Conservation (phyloP, 768 basidiomycete genomes). For the Mycena sanguinolenta region DNA sequence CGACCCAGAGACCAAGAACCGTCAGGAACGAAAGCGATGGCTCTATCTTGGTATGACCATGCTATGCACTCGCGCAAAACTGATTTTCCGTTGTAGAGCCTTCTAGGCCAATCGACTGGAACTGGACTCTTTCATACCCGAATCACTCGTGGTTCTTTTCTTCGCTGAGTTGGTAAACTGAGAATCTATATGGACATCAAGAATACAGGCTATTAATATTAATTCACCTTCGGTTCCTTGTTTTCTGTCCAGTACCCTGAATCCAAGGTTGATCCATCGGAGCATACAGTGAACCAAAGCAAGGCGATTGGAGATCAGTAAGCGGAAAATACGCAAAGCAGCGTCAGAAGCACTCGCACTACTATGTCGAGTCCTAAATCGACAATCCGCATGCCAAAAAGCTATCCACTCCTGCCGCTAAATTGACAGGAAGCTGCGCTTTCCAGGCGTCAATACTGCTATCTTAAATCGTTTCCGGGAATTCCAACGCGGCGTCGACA, state of each 20-base stretch:
- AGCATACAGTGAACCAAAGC: too few relatives aligned
- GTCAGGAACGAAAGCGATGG: background rate
- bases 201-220: too few relatives aligned
- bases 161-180: too few relatives aligned
- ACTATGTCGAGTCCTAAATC: background rate
- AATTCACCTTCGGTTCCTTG: too few relatives aligned
- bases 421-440: background rate
- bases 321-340: background rate
- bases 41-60: background rate
- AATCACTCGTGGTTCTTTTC: too few relatives aligned
- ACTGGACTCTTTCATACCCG: too few relatives aligned
- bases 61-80: too few relatives aligned
- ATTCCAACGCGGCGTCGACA: background rate
- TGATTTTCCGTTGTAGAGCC: background rate
- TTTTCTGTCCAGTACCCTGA: too few relatives aligned
- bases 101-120: too few relatives aligned
- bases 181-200: too few relatives aligned
- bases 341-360: background rate
- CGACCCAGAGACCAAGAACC: background rate
- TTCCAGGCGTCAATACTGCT: background rate
- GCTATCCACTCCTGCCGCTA: background rate
- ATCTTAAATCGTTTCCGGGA: background rate
- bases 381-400: background rate
- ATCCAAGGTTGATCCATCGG: too few relatives aligned
- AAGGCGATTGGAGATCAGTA: too few relatives aligned